phyloP scores from a whole-genome alignment of 352 stramenopile genomes.

The Phytophthora tubulina region DNA sequence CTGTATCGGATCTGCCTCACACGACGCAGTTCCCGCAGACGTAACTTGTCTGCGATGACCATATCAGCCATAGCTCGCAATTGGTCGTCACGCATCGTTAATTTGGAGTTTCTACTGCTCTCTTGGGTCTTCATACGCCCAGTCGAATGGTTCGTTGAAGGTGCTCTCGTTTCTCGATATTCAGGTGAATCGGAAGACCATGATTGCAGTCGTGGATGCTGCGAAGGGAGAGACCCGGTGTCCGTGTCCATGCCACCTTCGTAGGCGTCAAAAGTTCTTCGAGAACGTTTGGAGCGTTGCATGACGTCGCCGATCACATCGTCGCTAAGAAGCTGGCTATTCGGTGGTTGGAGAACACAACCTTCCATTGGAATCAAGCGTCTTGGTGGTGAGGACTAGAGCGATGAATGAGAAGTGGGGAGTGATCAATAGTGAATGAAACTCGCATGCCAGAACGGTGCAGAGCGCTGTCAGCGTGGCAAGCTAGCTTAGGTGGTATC shows the following conservation, averaged over 20 bases:
- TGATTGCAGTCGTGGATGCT: background rate
- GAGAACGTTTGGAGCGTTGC: slow-evolving; percentile 8
- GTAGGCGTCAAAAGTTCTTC: background rate
- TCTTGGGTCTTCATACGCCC: background rate
- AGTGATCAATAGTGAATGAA: too few species aligned
- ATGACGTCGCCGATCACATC: slow-evolving; percentile 7
- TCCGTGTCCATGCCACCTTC: background rate
- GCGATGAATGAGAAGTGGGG: background rate
- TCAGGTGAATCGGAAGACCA: too few species aligned
- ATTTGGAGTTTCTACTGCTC: background rate
- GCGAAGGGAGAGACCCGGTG: background rate
- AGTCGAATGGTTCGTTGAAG: background rate
- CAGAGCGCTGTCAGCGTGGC: too few species aligned
- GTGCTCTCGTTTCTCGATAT: too few species aligned
- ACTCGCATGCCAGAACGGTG: too few species aligned
- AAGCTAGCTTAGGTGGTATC: too few species aligned
- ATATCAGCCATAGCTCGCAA: background rate
- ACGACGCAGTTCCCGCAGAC: slow-evolving; percentile 7
- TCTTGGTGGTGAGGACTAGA: background rate
- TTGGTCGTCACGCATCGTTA: background rate
- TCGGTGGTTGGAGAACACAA: slow-evolving; percentile 8
- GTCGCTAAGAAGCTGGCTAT: slow-evolving; percentile 8
- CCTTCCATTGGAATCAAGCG: slow-evolving; percentile 3
- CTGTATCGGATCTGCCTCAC: background rate
- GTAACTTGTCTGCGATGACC: slow-evolving; percentile 10